Evolutionary conservation across 2,329 filamentous ascomycete genomes (phyloP).

Genomic region (Fusarium caatingaense): DNA sequence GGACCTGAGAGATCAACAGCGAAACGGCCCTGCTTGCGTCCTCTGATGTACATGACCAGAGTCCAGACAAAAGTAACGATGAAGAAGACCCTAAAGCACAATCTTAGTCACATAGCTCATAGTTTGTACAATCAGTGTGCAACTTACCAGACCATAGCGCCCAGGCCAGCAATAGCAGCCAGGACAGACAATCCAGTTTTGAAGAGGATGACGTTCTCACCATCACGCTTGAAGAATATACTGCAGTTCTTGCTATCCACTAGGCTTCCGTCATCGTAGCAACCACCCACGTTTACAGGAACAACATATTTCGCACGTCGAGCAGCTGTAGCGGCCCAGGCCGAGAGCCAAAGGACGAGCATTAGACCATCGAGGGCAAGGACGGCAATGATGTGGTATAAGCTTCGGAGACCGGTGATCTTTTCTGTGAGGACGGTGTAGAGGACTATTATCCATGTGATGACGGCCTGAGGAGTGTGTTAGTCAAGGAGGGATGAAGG

Average conservation of each 20-base stretch:
- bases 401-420: slow-evolving; percentile 47
- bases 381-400: slow-evolving; percentile 60
- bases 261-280: slow-evolving; percentile 54
- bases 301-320: slow-evolving; percentile 53
- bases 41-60: slow-evolving; percentile 50
- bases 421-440: slow-evolving; percentile 59
- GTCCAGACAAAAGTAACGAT: slow-evolving; percentile 53
- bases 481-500: background rate
- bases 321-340: slow-evolving; percentile 56
- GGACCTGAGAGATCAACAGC: slow-evolving; percentile 31
- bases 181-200: slow-evolving; percentile 52
- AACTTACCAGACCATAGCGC: slow-evolving; percentile 57
- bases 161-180: slow-evolving; percentile 57
- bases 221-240: slow-evolving; percentile 40
- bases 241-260: slow-evolving; percentile 54
- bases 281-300: slow-evolving; percentile 46
- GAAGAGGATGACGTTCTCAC: slow-evolving; percentile 49
- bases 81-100: slow-evolving; percentile 52
- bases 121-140: accelerated
- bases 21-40: slow-evolving; percentile 55
- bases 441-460: slow-evolving; percentile 59
- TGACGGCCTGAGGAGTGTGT: slow-evolving; percentile 51
- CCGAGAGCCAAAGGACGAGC: slow-evolving; percentile 60
- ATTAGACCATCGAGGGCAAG: slow-evolving; percentile 58
- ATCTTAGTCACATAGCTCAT: background rate